Evolutionary conservation across 768 basidiomycete species (phyloP).

Genomic region (Calocybe cyanea): DNA sequence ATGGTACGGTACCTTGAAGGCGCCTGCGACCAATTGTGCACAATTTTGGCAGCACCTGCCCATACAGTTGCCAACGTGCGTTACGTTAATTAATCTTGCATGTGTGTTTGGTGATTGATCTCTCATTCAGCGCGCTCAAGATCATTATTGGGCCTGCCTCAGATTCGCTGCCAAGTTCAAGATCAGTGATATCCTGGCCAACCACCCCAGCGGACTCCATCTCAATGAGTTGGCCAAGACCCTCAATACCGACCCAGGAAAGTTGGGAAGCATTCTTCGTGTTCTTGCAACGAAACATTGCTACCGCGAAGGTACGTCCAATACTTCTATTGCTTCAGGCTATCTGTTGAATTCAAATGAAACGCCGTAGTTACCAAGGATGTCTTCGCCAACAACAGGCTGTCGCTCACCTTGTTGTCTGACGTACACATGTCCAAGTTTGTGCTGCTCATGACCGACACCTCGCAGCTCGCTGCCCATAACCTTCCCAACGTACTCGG

Average conservation of each 20-base stretch:
- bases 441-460: constrained; percentile 15
- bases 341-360: neutral
- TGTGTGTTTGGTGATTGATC: neutral
- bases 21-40: constrained; percentile 7
- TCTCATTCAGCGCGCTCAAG: neutral
- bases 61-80: constrained; percentile 8
- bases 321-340: neutral
- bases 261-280: constrained; percentile 29
- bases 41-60: constrained; percentile 4
- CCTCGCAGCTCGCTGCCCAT: constrained; percentile 2
- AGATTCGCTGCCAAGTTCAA: constrained; percentile 15
- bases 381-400: constrained; percentile 39
- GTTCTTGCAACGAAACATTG: constrained; percentile 27
- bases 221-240: constrained; percentile 6
- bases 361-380: constrained; percentile 28
- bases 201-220: constrained; percentile 26
- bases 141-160: constrained; percentile 19
- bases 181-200: constrained; percentile 25
- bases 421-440: constrained; percentile 21
- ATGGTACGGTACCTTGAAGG: constrained; percentile 5
- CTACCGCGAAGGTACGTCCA: constrained; percentile 31
- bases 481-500: constrained; percentile 11
- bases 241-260: constrained; percentile 20
- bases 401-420: constrained; percentile 29
- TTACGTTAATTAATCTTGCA: neutral